These are phyloP conservation scores for Physcomitrellopsis africana DNA, from an alignment of 225 moss, liverwort and hornwort genomes.

Conservation along the genomic window DNA sequence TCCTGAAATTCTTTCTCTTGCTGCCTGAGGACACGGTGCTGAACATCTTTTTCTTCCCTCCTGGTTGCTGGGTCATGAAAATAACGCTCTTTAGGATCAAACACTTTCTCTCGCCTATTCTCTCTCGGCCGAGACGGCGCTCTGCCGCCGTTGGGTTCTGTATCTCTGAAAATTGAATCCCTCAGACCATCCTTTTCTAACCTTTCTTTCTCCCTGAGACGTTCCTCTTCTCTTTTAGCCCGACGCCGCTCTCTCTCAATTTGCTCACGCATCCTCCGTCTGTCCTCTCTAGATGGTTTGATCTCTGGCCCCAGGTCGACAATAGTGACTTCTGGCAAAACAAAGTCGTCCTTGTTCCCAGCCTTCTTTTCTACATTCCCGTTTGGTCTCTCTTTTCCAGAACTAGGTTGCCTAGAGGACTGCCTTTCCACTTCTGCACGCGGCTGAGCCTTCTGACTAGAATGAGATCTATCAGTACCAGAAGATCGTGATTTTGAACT, in stretches of 20 bases:
- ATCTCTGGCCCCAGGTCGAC: constrained; percentile 48
- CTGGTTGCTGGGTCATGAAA: constrained; percentile 31
- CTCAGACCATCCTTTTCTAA: constrained; percentile 51
- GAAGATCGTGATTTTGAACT: too few species aligned
- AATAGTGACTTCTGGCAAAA: constrained; percentile 52
- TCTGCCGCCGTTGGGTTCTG: constrained; percentile 26
- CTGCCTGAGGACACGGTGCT: constrained; percentile 47
- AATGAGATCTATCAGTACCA: too few species aligned
- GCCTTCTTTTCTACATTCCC: constrained; percentile 32
- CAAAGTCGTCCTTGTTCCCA: constrained; percentile 38
- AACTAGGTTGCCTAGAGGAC: neutral
- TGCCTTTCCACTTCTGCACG: neutral
- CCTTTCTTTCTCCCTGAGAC: constrained; percentile 56
- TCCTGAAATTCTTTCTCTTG: constrained; percentile 60
- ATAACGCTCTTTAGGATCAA: constrained; percentile 47
- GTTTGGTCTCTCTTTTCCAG: constrained; percentile 27
- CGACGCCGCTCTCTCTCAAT: constrained; percentile 51
- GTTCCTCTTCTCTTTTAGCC: constrained; percentile 59
- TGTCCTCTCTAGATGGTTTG: constrained; percentile 55
- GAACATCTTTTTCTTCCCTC: constrained; percentile 54
- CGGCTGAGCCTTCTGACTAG: neutral
- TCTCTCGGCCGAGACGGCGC: constrained; percentile 41
- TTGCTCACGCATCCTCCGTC: constrained; percentile 53
- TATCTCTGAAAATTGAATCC: constrained; percentile 38
- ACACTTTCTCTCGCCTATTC: constrained; percentile 56